Base-by-base conservation (phyloP, 2,329 filamentous ascomycete genomes). In the Chaetomium sp. region DNA sequence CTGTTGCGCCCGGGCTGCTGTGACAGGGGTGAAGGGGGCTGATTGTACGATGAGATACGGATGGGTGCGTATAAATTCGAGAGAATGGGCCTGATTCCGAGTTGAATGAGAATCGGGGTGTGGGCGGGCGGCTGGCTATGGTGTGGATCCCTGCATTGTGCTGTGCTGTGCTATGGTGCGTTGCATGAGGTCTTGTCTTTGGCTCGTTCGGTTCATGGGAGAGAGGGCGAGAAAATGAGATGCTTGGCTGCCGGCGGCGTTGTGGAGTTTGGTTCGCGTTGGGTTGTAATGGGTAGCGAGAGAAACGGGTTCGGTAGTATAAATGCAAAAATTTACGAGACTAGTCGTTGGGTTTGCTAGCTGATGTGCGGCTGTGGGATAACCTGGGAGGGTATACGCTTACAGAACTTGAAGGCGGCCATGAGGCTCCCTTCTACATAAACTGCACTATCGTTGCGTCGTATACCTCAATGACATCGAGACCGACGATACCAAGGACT, bases 1-100 rank as follows among this genome's bases (percentile, higher is more conserved):
- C 72, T 31, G 53, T 59, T 2, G 70, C 68, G 35, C 70, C 69
- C 13, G 68, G 67, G 5, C 60, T 70, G 23, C 55, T 66, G 55
- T 62, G 63, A 6, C 27, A 6, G 27, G 19, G 25, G 1, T 4
- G 67, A 70, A 19, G 16, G 13, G 21, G 13, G 21, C 31, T 27
- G 27, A 7, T 1, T 50, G 51, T 33, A 54, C 45, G 45, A 47
- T 47, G 45, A n/a, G 16, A 19, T 5, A 21, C 19, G 42, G n/a
- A 16, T 53, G 50, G 27, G 47, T 25, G 47, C 47, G 21, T 50
- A 27, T 23, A 25, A 27, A 27, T 50, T 16, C 13, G 21, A 9
- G 47, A 50, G 23, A 25, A 25, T 21, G n/a, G 10, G 31, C 21
- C n/a, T 2, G 42, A 21, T 45, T 21, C 19, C 9, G 53, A 55